Percentiles rank a stretch among this genome's conserved stretches.
These are phyloP conservation scores for Vitis hybrid DNA, from an alignment of 177 flowering plant species.

Conservation along the genomic window DNA sequence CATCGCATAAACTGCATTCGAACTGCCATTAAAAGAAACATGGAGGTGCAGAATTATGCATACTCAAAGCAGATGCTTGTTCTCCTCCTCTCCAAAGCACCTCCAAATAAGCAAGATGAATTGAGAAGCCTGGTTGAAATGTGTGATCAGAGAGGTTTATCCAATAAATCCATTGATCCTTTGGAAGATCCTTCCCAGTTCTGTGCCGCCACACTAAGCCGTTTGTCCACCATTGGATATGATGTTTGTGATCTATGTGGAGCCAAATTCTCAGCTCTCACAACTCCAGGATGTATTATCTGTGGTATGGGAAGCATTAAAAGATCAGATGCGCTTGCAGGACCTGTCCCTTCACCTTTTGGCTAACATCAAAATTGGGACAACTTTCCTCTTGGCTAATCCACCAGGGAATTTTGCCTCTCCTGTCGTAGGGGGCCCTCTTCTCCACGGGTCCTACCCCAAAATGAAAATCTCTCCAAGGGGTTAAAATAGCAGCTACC, in stretches of 20 bases:
- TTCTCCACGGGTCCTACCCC: background rate
- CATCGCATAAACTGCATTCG: slow-evolving; percentile 94
- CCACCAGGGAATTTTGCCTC: background rate
- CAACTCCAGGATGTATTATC: slow-evolving; percentile 90
- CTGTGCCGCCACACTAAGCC: slow-evolving; percentile 95
- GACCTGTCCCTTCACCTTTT: slow-evolving; percentile 81
- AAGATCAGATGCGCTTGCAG: slow-evolving; percentile 90
- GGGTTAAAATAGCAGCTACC: no score
- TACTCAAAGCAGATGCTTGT: slow-evolving; percentile 98
- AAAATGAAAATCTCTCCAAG: no score
- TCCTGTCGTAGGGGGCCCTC: background rate
- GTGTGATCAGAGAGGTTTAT: slow-evolving; percentile 79
- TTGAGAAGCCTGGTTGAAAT: slow-evolving; percentile 84
- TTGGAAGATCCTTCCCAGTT: slow-evolving; percentile 97
- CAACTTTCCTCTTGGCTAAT: background rate
- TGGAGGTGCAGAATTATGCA: slow-evolving; percentile 94
- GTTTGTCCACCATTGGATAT: slow-evolving; percentile 93
- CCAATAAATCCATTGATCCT: slow-evolving; percentile 97
- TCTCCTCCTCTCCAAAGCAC: slow-evolving; percentile 92
- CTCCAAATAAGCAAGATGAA: slow-evolving; percentile 89
- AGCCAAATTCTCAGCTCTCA: slow-evolving; percentile 91
- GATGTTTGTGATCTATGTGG: slow-evolving; percentile 99
- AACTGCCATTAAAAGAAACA: slow-evolving; percentile 94
- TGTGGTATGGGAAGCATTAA: slow-evolving; percentile 99
- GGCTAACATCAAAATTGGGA: slow-evolving; percentile 27